Conservation (phyloP, 139 green algal species). For the Micromonas pusilla region DNA sequence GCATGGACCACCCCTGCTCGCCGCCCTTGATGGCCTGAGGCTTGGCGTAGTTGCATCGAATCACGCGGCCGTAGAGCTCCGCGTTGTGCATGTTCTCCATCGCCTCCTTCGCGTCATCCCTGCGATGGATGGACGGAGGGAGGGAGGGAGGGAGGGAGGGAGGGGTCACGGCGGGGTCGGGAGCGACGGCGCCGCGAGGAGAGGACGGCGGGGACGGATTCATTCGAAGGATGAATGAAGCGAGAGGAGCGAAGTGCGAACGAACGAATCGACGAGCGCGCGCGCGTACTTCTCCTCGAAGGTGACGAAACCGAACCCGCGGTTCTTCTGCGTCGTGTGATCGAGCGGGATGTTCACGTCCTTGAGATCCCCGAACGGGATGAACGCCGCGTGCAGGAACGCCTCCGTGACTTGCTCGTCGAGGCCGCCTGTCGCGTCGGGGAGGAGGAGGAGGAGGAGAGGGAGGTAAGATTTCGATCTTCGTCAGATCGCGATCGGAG, state of each 20-base stretch:
- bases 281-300: conserved; percentile 36
- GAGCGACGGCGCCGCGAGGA: too few relatives aligned
- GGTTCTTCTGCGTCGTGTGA: conserved; percentile 63
- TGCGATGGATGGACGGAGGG: conserved; percentile 30
- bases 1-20: conserved; percentile 17
- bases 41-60: conserved; percentile 2
- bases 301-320: conserved; percentile 93
- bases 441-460: neutral
- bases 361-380: conserved; percentile 96
- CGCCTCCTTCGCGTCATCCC: conserved; percentile 79
- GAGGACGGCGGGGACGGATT: neutral
- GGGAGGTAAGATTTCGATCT: neutral
- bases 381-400: conserved; percentile 83
- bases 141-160: too few relatives aligned
- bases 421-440: conserved; percentile 70
- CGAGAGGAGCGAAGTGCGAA: neutral
- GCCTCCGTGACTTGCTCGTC: conserved; percentile 83
- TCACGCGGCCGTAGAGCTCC: conserved; percentile 46
- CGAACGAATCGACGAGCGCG: neutral
- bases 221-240: neutral
- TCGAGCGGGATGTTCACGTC: conserved; percentile 91
- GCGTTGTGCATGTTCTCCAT: conserved; percentile 98
- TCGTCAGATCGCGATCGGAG: too few relatives aligned
- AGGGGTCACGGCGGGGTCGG: neutral
- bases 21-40: conserved; percentile 9